Percentiles rank a stretch among this genome's conserved stretches.
Evolutionary conservation across 1,284 basidiomycete species (phyloP).

Genomic region (Ganoderma boninense): DNA sequence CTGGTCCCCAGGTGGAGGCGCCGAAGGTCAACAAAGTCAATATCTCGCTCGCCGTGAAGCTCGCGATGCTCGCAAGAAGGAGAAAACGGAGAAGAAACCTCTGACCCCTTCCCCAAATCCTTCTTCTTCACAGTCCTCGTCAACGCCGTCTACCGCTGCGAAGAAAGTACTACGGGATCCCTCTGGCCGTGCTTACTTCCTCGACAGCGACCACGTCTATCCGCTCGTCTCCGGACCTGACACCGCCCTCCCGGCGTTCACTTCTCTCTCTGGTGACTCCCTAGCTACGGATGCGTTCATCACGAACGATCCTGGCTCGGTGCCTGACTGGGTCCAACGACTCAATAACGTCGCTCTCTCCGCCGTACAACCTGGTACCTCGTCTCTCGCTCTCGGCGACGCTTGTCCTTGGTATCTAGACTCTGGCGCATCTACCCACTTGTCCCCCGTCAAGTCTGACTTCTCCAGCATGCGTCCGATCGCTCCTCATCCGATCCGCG

Average conservation of each 20-base stretch:
- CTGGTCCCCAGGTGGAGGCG: neutral
- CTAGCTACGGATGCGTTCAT: neutral
- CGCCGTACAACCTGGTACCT: neutral
- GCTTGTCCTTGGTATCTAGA: constrained; percentile 41
- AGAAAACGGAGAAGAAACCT: no score
- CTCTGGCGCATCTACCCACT: constrained; percentile 41
- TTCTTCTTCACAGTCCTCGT: constrained; percentile 11
- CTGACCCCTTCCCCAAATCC: constrained; percentile 6
- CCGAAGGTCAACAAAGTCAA: neutral
- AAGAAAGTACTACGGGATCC: neutral
- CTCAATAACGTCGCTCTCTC: neutral
- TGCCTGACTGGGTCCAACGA: neutral
- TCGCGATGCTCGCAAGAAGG: no score
- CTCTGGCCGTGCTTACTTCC: constrained; percentile 7
- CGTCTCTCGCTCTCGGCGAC: neutral
- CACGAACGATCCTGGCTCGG: neutral
- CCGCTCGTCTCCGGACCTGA: neutral
- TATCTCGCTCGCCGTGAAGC: neutral
- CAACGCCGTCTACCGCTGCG: constrained; percentile 7
- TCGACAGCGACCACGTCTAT: neutral
- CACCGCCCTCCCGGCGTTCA: neutral
- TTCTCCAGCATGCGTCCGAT: constrained; percentile 41
- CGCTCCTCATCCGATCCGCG: constrained; percentile 35
- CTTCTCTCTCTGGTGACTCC: neutral
- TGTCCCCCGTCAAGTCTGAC: constrained; percentile 39